Conservation (phyloP, 495 filamentous ascomycete species). For the Talaromyces wortmannii region DNA sequence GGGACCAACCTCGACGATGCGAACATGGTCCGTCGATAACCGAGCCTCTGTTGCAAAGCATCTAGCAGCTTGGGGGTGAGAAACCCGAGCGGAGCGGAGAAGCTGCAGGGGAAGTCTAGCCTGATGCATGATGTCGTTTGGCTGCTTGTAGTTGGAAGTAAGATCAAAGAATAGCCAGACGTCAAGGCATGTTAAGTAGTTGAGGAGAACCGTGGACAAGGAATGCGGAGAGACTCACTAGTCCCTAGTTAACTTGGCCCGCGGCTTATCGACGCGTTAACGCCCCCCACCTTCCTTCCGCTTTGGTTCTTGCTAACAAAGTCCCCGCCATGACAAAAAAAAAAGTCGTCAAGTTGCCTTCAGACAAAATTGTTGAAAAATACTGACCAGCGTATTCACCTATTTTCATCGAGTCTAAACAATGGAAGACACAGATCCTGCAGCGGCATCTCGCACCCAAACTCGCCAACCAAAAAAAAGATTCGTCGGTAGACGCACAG, state of each 20-base stretch:
- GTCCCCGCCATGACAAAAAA: background rate
- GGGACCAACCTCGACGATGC: conserved; percentile 87
- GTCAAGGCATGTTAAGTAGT: background rate
- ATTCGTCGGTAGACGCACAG: conserved; percentile 67
- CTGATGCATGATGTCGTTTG: background rate
- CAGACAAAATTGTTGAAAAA: too few species aligned
- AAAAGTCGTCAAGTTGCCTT: too few species aligned
- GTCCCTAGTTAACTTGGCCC: background rate
- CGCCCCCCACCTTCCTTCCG: background rate
- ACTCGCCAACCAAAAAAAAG: conserved; percentile 60
- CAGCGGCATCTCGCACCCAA: background rate
- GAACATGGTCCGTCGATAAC: conserved; percentile 46
- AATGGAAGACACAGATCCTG: background rate
- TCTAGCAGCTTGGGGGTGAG: conserved; percentile 22
- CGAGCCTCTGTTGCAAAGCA: conserved; percentile 38
- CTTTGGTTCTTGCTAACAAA: background rate
- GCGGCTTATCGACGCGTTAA: background rate
- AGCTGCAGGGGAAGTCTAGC: background rate
- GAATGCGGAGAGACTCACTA: background rate
- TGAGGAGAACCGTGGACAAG: background rate
- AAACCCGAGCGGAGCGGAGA: conserved; percentile 8
- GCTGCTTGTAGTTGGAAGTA: background rate
- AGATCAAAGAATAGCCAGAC: background rate
- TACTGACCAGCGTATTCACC: too few species aligned
- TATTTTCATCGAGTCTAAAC: background rate